phyloP scores from a whole-genome alignment of 306 rosid genomes.

The Cicer yamashitae region DNA sequence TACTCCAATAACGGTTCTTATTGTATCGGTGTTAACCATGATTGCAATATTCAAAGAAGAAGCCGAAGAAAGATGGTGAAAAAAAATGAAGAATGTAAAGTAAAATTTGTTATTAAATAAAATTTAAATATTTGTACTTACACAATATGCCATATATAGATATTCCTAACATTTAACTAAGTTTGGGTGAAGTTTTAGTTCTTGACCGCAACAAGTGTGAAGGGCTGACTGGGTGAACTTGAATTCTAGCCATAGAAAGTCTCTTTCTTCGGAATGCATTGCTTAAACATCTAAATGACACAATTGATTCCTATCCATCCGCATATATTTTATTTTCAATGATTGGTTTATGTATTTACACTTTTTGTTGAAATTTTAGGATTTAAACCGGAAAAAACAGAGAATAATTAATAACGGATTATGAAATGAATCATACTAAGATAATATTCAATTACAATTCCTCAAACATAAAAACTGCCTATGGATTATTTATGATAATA shows the following conservation, averaged over 20 bases:
- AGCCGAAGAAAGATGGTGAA: background rate
- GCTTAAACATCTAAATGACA: conserved; percentile 5
- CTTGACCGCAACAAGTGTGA: conserved; percentile 25
- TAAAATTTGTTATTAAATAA: background rate
- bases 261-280: conserved; percentile 32
- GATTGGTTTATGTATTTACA: conserved; percentile 1
- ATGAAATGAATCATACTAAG: background rate
- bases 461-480: too few relatives aligned
- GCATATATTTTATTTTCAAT: background rate
- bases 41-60: conserved; percentile 30
- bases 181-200: conserved; percentile 31
- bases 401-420: background rate
- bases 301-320: background rate
- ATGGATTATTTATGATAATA: too few relatives aligned
- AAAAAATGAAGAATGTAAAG: background rate
- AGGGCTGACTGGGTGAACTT: conserved; percentile 30
- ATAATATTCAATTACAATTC: background rate
- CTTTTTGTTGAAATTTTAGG: conserved; percentile 14
- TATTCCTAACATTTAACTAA: conserved; percentile 1
- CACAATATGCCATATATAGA: conserved; percentile 19
- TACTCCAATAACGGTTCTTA: conserved; percentile 56
- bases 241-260: conserved; percentile 39
- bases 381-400: background rate
- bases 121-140: background rate
- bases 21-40: conserved; percentile 39